Base-by-base conservation (phyloP, 2,329 filamentous ascomycete species). In the Trichocomaceae sp. region DNA sequence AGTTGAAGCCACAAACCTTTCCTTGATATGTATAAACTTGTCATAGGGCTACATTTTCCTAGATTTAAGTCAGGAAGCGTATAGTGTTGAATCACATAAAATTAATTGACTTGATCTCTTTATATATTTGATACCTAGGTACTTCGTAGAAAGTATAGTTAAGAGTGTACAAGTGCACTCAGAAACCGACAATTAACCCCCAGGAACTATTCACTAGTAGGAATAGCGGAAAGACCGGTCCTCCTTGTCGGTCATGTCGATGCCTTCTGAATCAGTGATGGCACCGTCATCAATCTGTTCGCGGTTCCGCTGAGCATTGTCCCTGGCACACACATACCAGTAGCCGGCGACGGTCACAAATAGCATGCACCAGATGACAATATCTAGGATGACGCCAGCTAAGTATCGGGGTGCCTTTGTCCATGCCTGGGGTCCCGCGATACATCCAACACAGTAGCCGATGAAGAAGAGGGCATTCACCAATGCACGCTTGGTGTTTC, bases 401-500 rank as follows among this genome's bases (percentile, higher is more conserved):
- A 70, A 69, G 58, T 78, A 79, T 12, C 74, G 64, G 10, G 76
- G 74, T 47, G 64, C 66, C 22, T 71, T 60, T 1, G 72, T 75
- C 76, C 77, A 79, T 1, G 78, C 67, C 61, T 80, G 76, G n/a
- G 77, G 77, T 0, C 66, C 64, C 0, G 66, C 75, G 51, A 78
- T 77, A 59, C 74, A 75, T 1, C 74, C 75, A 4, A 69, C 72
- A 44, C 73, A 76, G 60, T 79, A 79, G 0, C 74, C 75, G 23
- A 79, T 75, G 63, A 79, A 79, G 62, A 78, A 79, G 61, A 78
- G 69, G 5, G 72, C 70, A 50, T 73, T 77, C 26, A 77, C 72
- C 2, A 75, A 66, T 8, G 75, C 66, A 3, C 74, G 72, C 60
- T 79, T 80, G 1, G 77, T 79, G 61, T 79, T 79, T 0, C 78